Conservation (phyloP, 768 basidiomycete genomes). For the Phallus indusiatus region DNA sequence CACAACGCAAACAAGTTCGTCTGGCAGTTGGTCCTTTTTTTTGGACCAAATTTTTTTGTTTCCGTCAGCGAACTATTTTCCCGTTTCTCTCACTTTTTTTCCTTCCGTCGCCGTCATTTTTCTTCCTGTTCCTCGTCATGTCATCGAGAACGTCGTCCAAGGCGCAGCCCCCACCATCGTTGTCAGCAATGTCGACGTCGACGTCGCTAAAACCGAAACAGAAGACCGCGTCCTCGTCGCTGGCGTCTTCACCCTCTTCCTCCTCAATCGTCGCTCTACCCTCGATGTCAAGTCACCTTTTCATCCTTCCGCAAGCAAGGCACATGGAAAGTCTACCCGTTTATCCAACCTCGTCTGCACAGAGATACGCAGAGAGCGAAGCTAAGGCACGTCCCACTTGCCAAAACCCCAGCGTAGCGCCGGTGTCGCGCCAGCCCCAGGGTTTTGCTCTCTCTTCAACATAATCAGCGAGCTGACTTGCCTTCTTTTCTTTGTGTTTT, state of each 20-base stretch:
- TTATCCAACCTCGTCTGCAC: slow-evolving; percentile 3
- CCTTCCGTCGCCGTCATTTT: background rate
- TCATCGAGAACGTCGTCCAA: background rate
- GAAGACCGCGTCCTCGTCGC: background rate
- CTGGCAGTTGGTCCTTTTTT: background rate
- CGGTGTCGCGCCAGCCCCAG: too few relatives aligned
- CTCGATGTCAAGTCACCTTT: slow-evolving; percentile 5
- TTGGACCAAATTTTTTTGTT: background rate
- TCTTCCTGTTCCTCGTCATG: background rate
- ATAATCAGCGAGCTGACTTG: too few relatives aligned
- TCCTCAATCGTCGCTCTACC: slow-evolving; percentile 10
- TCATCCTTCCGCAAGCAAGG: slow-evolving; percentile 4
- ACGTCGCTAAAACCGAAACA: background rate
- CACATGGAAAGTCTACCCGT: slow-evolving; percentile 5
- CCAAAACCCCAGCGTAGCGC: too few relatives aligned
- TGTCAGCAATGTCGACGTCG: background rate
- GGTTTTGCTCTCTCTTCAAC: too few relatives aligned
- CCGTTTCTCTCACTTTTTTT: background rate
- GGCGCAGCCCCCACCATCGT: background rate
- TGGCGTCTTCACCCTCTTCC: background rate
- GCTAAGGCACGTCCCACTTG: slow-evolving; percentile 4
- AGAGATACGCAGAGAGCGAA: slow-evolving; percentile 10
- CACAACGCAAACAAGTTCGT: background rate
- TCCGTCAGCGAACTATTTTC: background rate
- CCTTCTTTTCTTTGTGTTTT: background rate